Base-by-base conservation (phyloP, 2,329 filamentous ascomycete genomes). In the Verruconis gallopava region DNA sequence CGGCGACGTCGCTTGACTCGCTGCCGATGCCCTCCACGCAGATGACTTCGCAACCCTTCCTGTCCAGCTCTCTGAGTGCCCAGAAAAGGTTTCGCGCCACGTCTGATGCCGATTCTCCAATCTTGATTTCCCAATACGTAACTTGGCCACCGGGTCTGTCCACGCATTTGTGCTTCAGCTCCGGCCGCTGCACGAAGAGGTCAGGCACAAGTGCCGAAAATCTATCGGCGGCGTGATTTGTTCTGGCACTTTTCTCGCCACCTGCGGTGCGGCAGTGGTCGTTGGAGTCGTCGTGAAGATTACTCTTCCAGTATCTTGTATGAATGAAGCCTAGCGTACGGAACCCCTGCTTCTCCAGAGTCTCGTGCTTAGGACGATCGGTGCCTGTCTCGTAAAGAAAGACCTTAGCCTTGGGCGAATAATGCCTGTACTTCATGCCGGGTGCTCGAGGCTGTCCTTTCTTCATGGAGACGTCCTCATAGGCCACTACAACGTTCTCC, bases 351-450 rank as follows among this genome's bases (percentile, higher is more conserved):
- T 35, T 36, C 6, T 18, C 33, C 21, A 18, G 21, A 12, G 9
- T 18, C 14, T 28, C n/a, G 1, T 21, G 20, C 5, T 20, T 13
- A 14, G 41, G 41, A 3, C 12, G 4, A 4, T 28, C 25, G 4
- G 34, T 21, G 13, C 35, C 35, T 13, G 20, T 62, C 57, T 94
- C 85, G 55, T 86, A 93, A 2, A 96, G 67, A 12, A 93, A 66
- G 2, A 98, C 88, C 36, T 72, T 77, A 1, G 91, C 93, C 58
- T 79, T 84, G 1, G 91, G 91, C 34, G 88, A 93, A 55, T 98
- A 98, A 58, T 98, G 91, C 56, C 91, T 85, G 59, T 98, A 98
- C 63, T 98, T 98, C 91, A 98, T 98, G 1, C 91, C 91, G 0
- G 91, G 91, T 1, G 91, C 91, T 44, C 85, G 72, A 0, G 91